phyloP scores from a whole-genome alignment of 2,329 filamentous ascomycete species.

The Periconia macrospinosa region DNA sequence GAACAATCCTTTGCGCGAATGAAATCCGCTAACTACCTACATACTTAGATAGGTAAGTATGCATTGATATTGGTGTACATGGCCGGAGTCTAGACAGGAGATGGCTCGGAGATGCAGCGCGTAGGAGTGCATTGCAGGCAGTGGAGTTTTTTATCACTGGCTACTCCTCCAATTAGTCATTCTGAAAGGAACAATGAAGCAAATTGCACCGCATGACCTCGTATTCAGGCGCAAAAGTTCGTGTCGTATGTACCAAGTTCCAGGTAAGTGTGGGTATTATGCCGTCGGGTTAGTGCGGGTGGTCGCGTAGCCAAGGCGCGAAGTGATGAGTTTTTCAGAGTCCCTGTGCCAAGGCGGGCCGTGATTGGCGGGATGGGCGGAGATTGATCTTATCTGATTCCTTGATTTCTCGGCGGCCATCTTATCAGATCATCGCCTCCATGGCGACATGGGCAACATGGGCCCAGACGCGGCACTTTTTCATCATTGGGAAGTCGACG shows the following conservation, averaged over 20 bases:
- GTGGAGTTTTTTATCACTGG: no score
- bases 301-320: background rate
- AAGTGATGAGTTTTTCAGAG: background rate
- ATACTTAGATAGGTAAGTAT: no score
- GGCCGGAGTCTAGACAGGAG: no score
- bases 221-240: background rate
- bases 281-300: no score
- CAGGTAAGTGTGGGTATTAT: background rate
- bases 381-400: conserved; percentile 33
- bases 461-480: conserved; percentile 20
- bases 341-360: background rate
- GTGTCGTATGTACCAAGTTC: no score
- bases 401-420: conserved; percentile 18
- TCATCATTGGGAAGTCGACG: conserved; percentile 4
- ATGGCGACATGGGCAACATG: conserved; percentile 16
- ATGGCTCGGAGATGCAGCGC: no score
- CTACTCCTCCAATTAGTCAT: background rate
- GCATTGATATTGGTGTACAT: no score
- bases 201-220: background rate
- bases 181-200: background rate
- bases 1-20: no score
- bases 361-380: conserved; percentile 11
- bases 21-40: no score
- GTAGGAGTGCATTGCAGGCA: no score
- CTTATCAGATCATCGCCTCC: conserved; percentile 36